Evolutionary conservation across 2,329 filamentous ascomycete genomes (phyloP).

Genomic region (Simplicillium aogashimaense): DNA sequence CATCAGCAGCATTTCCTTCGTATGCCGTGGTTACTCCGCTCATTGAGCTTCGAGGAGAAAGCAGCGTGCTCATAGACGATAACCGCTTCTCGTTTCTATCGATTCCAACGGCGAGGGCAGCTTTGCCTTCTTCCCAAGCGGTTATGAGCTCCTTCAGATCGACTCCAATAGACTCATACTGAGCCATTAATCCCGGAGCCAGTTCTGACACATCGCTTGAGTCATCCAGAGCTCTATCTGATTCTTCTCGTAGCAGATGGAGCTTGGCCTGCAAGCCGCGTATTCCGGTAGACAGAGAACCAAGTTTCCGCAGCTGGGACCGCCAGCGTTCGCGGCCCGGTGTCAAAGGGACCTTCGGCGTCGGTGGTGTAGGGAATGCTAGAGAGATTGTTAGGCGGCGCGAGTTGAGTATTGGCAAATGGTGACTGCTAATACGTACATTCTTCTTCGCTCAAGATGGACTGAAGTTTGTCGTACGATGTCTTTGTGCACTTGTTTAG

Average conservation of each 20-base stretch:
- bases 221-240: slow-evolving; percentile 67
- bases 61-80: slow-evolving; percentile 48
- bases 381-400: slow-evolving; percentile 3
- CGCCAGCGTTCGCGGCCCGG: slow-evolving; percentile 77
- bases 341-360: slow-evolving; percentile 51
- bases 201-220: slow-evolving; percentile 65
- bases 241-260: slow-evolving; percentile 83
- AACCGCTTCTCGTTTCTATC: slow-evolving; percentile 67
- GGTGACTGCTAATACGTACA: slow-evolving; percentile 37
- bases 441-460: slow-evolving; percentile 70
- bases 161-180: slow-evolving; percentile 89
- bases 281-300: slow-evolving; percentile 81
- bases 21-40: slow-evolving; percentile 58
- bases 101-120: slow-evolving; percentile 71
- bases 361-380: slow-evolving; percentile 44
- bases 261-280: slow-evolving; percentile 90
- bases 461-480: slow-evolving; percentile 56
- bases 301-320: slow-evolving; percentile 78
- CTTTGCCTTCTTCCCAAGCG: slow-evolving; percentile 81
- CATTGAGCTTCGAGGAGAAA: slow-evolving; percentile 53
- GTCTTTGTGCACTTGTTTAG: slow-evolving; percentile 52
- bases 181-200: slow-evolving; percentile 67
- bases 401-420: slow-evolving; percentile 6
- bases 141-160: slow-evolving; percentile 74
- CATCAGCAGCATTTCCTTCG: slow-evolving; percentile 41